These are phyloP conservation scores for Sporisorium reilianum DNA, from an alignment of 1,284 basidiomycete genomes.

Conservation along the genomic window DNA sequence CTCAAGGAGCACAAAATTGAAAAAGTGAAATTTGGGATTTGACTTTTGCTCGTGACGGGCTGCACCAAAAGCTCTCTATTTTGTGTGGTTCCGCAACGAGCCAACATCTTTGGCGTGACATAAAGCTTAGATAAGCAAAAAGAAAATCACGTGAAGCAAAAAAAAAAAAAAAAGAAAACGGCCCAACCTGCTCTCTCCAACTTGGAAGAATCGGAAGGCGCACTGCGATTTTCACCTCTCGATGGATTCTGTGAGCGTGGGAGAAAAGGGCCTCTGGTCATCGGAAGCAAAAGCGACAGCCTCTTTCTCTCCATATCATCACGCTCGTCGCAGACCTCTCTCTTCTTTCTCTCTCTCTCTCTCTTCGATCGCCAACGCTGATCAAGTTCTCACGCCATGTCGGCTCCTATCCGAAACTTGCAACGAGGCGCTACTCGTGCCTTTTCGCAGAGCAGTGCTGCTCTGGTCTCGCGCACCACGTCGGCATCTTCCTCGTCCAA, in stretches of 20 bases:
- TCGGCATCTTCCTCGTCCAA: constrained; percentile 32
- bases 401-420: constrained; percentile 43
- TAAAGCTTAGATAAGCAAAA: constrained; percentile 1
- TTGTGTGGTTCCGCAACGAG: too few species aligned
- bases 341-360: too few species aligned
- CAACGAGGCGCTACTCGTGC: constrained; percentile 32
- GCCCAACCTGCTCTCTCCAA: not conserved
- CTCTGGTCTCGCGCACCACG: constrained; percentile 10
- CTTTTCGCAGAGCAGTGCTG: constrained; percentile 27
- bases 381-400: constrained; percentile 37
- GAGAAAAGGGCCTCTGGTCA: not conserved
- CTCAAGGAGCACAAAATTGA: not conserved
- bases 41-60: too few species aligned
- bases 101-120: too few species aligned
- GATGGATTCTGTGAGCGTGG: not conserved
- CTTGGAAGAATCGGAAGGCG: constrained; percentile 4
- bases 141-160: constrained; percentile 3
- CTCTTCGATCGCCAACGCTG: not conserved
- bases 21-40: not conserved
- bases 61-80: too few species aligned
- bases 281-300: not conserved
- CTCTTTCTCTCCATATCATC: not conserved
- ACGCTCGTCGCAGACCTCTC: not conserved
- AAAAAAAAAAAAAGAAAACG: not conserved
- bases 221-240: not conserved